Base-by-base conservation (phyloP, 177 flowering plant genomes). In the Tripterygium wilfordii region DNA sequence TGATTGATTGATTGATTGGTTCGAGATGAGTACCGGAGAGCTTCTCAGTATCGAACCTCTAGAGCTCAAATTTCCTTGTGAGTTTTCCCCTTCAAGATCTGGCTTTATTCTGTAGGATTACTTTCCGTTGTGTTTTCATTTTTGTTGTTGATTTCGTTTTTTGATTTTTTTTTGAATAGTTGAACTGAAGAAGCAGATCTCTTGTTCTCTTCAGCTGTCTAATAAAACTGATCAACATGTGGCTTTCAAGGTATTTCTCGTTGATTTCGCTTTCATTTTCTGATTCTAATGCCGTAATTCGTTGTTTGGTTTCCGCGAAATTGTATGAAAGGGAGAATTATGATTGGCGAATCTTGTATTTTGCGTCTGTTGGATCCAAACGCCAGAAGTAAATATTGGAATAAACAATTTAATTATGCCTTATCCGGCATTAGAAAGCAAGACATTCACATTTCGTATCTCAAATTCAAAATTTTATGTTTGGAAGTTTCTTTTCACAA, bases 61-160 rank as follows among this genome's bases (percentile, higher is more conserved):
- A 10, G 91, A 83, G 70, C 85, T 83, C 64, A 75, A 74, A 49
- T 84, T 84, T 48, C 67, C 78, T 1, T 78, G 92, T 84, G 36
- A 74, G 69, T 51, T 20, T 20, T 23, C 32, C 21, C 0, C 42
- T 24, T 25, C 25, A 13, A 8, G 7, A 38, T 40, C 45, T 42
- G 18, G 20, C 45, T 25, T 18, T 37, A 23, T 21, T 42, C 43
- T 13, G 27, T 2, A 2, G 5, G 32, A 10, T 32, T 33, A 3
- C 18, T n/a, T 2, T 24, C 29, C 14, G 33, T 3, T 36, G 27
- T 13, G 13, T 39, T 27, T 8, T 49, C 36, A 20, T 27, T 38
- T 2, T 19, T 30, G 13, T 46, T 45, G 36, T 35, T 46, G 10
- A 50, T 63, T 48, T 32, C 1, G 8, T 49, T 10, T 45, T 68